A percentile compares a stretch with the other conserved stretches of the same genome.
Conservation (phyloP, 1,284 basidiomycete genomes). For the Papiliotrema flavescens region DNA sequence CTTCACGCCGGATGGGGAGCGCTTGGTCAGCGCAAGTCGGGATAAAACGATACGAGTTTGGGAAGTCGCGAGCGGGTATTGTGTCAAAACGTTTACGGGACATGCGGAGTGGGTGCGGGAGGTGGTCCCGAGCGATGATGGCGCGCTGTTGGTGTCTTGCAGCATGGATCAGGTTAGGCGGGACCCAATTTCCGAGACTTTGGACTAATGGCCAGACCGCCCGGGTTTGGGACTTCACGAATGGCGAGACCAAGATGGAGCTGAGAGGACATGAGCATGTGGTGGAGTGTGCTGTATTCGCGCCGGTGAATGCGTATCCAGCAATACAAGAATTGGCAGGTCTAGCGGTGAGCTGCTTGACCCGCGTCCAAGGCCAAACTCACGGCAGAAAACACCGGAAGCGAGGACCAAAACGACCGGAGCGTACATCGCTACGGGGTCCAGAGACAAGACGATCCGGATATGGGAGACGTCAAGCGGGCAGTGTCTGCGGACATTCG, state of each 20-base stretch:
- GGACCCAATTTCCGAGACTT: too few species aligned
- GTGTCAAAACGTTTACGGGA: slow-evolving; percentile 59
- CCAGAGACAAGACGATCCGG: slow-evolving; percentile 81
- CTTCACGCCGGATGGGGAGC: slow-evolving; percentile 79
- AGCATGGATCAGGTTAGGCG: slow-evolving; percentile 74
- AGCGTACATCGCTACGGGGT: slow-evolving; percentile 71
- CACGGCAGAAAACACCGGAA: slow-evolving; percentile 18
- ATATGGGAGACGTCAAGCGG: slow-evolving; percentile 80
- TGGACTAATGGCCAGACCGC: slow-evolving; percentile 59
- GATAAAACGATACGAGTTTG: slow-evolving; percentile 83
- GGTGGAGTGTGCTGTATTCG: slow-evolving; percentile 77
- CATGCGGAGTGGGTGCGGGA: slow-evolving; percentile 71
- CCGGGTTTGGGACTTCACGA: slow-evolving; percentile 71
- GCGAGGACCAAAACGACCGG: slow-evolving; percentile 49
- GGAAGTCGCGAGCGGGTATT: slow-evolving; percentile 78
- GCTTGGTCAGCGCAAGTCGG: slow-evolving; percentile 77
- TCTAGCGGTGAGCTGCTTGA: slow-evolving; percentile 55
- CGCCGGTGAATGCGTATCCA: slow-evolving; percentile 67
- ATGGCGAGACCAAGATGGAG: slow-evolving; percentile 74
- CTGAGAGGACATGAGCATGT: slow-evolving; percentile 85
- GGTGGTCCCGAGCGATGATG: slow-evolving; percentile 69
- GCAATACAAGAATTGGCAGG: slow-evolving; percentile 75
- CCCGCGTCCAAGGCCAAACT: background rate
- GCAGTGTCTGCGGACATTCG: slow-evolving; percentile 65
- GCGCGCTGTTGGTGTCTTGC: slow-evolving; percentile 67